Base-by-base conservation (phyloP, 176 grass and related monocot genomes). In the Triticum timopheevii region DNA sequence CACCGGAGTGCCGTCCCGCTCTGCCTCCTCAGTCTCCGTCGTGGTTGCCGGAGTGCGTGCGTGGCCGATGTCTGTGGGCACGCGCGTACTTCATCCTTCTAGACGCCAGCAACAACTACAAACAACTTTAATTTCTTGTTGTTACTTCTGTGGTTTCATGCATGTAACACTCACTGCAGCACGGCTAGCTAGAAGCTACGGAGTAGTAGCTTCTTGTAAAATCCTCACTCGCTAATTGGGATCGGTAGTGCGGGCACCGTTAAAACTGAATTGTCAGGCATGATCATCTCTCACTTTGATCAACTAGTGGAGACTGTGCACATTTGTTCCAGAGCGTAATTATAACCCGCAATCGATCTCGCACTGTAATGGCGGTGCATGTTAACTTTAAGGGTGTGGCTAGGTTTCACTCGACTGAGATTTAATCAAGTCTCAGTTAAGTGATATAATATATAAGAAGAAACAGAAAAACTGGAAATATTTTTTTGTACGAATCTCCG, bases 201-300 rank as follows among this genome's bases (percentile, higher is more conserved):
- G 28, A 30, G 28, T 30, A 30, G 28, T 30, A 30, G 11, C 47
- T 49, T 1, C 13, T 16, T 52, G 80, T 24, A 24, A 54, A 40
- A 30, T 36, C 2, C 38, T 8, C 38, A 9, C 52, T 56, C 0
- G 52, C 52, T 56, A 6, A 56, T 2, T 56, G 10, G 11, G 42
- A 0, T 45, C 3, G 12, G 3, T 47, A 88, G 90, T 89, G 92
- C 90, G 91, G 76, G 12, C 87, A 88, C 89, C 89, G 92, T 91
- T 93, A 91, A 84, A 47, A 47, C 44, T 47, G 44, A 47, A 47
- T 47, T 47, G 11, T 47, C 44, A 47, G 3, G 44, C 3, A 71
- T 74, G 42, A 45, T 47, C 73, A 66, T 87, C 33, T 12, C 79
- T 71, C 79, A 35, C 84, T 84, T 64, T 87, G 81, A 71, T 62